A percentile compares a stretch with the other conserved stretches of the same genome.
Evolutionary conservation across 108 stramenopile genomes (phyloP).

Genomic region (Nannochloropsis salina): DNA sequence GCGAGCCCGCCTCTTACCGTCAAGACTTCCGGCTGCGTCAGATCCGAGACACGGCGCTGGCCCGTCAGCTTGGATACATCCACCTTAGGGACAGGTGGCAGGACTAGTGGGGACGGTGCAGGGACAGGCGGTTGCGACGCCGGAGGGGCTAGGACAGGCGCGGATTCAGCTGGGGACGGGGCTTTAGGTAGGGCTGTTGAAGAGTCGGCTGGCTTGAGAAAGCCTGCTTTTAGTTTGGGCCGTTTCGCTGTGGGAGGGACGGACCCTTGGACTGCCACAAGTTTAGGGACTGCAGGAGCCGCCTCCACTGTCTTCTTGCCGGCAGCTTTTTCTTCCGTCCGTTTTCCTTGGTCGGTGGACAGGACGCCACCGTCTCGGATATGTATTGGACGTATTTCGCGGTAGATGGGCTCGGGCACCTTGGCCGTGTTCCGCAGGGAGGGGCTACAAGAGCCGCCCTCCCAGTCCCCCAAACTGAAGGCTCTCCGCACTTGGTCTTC

Average conservation of each 20-base stretch:
- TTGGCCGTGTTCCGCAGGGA: neutral
- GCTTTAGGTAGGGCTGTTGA: neutral
- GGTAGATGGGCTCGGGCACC: neutral
- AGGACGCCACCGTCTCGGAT: neutral
- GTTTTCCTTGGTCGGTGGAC: neutral
- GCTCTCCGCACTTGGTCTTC: neutral
- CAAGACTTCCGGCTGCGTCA: slow-evolving; percentile 7
- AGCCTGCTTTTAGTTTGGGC: neutral
- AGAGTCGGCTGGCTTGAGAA: neutral
- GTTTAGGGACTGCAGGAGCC: neutral
- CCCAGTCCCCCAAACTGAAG: neutral
- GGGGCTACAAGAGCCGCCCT: neutral
- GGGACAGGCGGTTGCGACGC: neutral
- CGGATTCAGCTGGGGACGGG: neutral
- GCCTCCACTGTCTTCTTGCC: neutral
- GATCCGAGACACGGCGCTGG: neutral
- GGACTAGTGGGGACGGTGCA: neutral
- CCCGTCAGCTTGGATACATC: neutral
- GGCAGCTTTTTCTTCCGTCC: neutral
- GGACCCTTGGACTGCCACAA: neutral
- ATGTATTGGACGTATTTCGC: neutral
- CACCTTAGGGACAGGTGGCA: neutral
- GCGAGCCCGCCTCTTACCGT: neutral
- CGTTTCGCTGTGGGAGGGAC: neutral
- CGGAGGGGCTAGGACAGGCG: neutral